Evolutionary conservation across 257 asterid genomes (phyloP).

Genomic region (Solanum pennellii): DNA sequence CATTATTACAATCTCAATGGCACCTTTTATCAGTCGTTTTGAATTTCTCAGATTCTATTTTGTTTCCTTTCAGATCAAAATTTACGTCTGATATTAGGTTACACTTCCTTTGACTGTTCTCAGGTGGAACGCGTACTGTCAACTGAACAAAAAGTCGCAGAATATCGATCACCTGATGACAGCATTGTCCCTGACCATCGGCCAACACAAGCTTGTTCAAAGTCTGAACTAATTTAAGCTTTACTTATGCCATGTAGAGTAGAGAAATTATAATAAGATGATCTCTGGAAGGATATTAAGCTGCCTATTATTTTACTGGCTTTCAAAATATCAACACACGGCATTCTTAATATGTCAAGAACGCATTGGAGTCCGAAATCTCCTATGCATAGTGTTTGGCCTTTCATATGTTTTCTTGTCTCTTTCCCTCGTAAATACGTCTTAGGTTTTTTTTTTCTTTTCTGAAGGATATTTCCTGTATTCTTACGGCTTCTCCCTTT

Average conservation of each 20-base stretch:
- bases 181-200: conserved; percentile 91
- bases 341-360: background rate
- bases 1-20: background rate
- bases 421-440: background rate
- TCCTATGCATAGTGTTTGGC: background rate
- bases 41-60: background rate
- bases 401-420: background rate
- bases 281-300: background rate
- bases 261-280: background rate
- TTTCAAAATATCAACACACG: background rate
- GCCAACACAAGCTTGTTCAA: conserved; percentile 89
- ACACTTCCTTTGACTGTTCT: conserved; percentile 8
- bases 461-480: background rate
- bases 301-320: background rate
- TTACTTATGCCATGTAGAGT: background rate
- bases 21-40: background rate
- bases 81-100: background rate
- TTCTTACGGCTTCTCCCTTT: conserved; percentile 2
- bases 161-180: conserved; percentile 89
- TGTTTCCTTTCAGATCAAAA: background rate
- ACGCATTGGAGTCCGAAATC: background rate
- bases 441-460: background rate
- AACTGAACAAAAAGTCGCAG: conserved; percentile 91
- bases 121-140: conserved; percentile 89
- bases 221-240: conserved; percentile 26